phyloP scores from a whole-genome alignment of 306 rosid genomes.

The Corylus heterophylla region DNA sequence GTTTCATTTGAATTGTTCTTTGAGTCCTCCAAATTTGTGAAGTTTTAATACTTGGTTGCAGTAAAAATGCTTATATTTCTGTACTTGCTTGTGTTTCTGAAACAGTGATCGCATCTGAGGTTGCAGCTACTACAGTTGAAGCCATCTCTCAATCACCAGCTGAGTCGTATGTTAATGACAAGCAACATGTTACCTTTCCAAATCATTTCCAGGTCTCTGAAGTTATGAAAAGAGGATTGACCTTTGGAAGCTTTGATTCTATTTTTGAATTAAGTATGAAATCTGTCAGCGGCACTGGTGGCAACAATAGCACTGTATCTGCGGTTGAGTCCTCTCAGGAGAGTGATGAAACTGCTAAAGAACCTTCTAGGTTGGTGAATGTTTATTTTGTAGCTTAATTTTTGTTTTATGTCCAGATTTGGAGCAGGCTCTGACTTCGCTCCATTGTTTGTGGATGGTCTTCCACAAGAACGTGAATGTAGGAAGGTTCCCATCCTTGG shows the following conservation, averaged over 20 bases:
- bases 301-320: constrained; percentile 26
- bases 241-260: constrained; percentile 78
- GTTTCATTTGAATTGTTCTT: neutral
- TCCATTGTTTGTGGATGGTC: neutral
- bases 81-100: constrained; percentile 34
- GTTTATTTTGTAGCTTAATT: constrained; percentile 18
- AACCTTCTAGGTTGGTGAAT: constrained; percentile 64
- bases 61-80: neutral
- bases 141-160: constrained; percentile 33
- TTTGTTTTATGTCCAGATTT: constrained; percentile 3
- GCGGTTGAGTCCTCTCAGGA: constrained; percentile 45
- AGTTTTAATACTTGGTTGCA: neutral
- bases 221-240: constrained; percentile 65
- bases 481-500: neutral
- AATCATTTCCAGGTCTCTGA: constrained; percentile 75
- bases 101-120: constrained; percentile 48
- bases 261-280: constrained; percentile 30
- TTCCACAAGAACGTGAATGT: neutral
- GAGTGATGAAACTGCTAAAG: constrained; percentile 37
- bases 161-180: constrained; percentile 32
- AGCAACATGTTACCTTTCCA: constrained; percentile 72
- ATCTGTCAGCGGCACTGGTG: constrained; percentile 35
- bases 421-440: neutral
- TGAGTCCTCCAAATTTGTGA: neutral
- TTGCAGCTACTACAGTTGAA: constrained; percentile 40